Evolutionary conservation across 2,329 filamentous ascomycete species (phyloP), one percentile per base, ranked within the genome.

Genomic region (Lasiodiplodia sp.): DNA sequence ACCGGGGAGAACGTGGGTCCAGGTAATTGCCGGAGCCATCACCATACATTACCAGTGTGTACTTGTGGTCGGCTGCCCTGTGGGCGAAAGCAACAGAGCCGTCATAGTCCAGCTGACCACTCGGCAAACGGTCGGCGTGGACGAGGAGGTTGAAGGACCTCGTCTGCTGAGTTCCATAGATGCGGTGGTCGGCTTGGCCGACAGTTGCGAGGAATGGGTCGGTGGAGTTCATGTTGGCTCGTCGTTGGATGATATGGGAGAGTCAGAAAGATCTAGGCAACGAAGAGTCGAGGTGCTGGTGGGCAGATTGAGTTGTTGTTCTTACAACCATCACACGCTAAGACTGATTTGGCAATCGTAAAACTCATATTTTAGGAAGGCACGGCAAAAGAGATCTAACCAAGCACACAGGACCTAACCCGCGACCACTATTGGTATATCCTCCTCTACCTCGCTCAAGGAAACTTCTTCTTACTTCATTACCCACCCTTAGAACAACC

Each of bases 401-500:
- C 18, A 64, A 21, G 7, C 44, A 21, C 44, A 47, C 44, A 11
- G 4, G n/a, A 47, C 44, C 47, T 31, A 37, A 37, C 60, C 47
- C 60, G 58, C 49, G 58, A 25, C 44, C 60, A 18, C 18, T 21
- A 31, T 34, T 23, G 47, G 28, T 23, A 52, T 38, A 21, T 14
- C 28, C 28, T n/a, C 44, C 47, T 52, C 60, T 64, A 52, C 25
- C n/a, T 52, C 14, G 2, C 60, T 25, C 8, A 14, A 23, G 25
- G 8, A 53, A 23, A 23, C 40, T 10, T 49, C 28, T 21, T 51
- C 8, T 23, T 31, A 55, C 49, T n/a, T 21, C 47, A 52, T 14
- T 52, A 23, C 38, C 57, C 10, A 3, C 62, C n/a, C 69, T 75
- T 85, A 90, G 74, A 90, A 88, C 71, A 91, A 76, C 88, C 88